A percentile compares a stretch with the other conserved stretches of the same genome.
Conservation (phyloP, 257 asterid genomes). For the Ligustrum vulgare region DNA sequence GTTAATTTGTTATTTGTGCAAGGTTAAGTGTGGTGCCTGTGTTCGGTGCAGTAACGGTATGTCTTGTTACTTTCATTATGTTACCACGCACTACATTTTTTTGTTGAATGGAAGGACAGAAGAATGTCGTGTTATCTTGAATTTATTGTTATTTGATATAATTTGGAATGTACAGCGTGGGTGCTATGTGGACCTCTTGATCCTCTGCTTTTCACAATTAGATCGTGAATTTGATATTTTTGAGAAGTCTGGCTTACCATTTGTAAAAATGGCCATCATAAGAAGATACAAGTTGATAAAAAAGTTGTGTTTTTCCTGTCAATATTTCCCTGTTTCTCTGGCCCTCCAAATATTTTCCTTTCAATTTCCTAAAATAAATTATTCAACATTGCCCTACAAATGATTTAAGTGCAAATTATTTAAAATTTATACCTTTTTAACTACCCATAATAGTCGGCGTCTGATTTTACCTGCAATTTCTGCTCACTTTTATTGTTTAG, state of each 20-base stretch:
- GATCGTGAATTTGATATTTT: slow-evolving; percentile 3
- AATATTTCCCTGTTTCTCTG: not conserved
- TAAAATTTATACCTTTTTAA: not conserved
- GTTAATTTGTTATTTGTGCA: slow-evolving; percentile 84
- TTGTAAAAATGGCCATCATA: not conserved
- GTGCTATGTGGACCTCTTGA: slow-evolving; percentile 19
- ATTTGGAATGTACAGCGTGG: slow-evolving; percentile 9
- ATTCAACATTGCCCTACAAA: slow-evolving; percentile 6
- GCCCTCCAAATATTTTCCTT: slow-evolving; percentile 2
- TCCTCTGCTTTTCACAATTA: slow-evolving; percentile 15
- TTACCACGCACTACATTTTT: slow-evolving; percentile 40
- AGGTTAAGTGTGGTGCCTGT: slow-evolving; percentile 92
- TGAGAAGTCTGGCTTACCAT: slow-evolving; percentile 5
- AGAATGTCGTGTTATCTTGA: slow-evolving; percentile 28
- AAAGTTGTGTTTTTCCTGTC: not conserved
- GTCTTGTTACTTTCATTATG: slow-evolving; percentile 52
- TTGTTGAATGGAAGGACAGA: slow-evolving; percentile 38
- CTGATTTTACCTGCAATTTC: not conserved
- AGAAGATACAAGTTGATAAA: slow-evolving; percentile 17
- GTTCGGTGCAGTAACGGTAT: slow-evolving; percentile 98
- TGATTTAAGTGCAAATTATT: not conserved
- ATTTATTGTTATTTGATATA: slow-evolving; percentile 16
- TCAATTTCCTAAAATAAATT: not conserved
- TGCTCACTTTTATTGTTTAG: not conserved
- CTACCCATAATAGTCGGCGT: not conserved